phyloP scores from a whole-genome alignment of 1,284 basidiomycete genomes.

The Ganoderma multipileum region DNA sequence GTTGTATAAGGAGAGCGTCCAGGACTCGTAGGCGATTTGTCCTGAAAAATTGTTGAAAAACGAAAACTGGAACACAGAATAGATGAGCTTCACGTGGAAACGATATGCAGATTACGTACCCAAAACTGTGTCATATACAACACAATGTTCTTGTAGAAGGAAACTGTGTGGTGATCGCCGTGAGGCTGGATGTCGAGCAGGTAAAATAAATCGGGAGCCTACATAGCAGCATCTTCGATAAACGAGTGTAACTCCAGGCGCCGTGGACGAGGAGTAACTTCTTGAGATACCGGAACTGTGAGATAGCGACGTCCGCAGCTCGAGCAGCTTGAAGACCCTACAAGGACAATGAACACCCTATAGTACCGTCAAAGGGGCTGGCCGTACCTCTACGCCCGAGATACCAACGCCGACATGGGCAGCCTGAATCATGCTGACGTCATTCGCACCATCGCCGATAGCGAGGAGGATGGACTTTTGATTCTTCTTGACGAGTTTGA shows the following conservation, averaged over 20 bases:
- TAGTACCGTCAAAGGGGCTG: neutral
- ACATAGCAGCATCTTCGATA: constrained; percentile 97
- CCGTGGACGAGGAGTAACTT: constrained; percentile 97
- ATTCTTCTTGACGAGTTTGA: constrained; percentile 98
- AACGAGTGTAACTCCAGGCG: constrained; percentile 95
- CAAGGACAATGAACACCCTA: constrained; percentile 11
- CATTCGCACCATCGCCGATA: constrained; percentile 97
- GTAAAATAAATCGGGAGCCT: constrained; percentile 35
- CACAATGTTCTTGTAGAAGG: constrained; percentile 97
- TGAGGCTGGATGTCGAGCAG: neutral
- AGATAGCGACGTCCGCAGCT: constrained; percentile 96
- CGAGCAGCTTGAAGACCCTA: constrained; percentile 97
- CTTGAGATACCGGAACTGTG: constrained; percentile 96
- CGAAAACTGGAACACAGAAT: constrained; percentile 72
- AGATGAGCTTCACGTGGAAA: constrained; percentile 6
- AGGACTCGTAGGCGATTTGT: constrained; percentile 97
- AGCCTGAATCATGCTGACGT: constrained; percentile 96
- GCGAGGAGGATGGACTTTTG: constrained; percentile 91
- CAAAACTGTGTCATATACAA: constrained; percentile 98
- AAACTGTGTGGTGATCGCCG: constrained; percentile 58
- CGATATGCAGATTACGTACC: constrained; percentile 58
- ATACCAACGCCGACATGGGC: constrained; percentile 99
- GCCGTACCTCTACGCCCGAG: constrained; percentile 89
- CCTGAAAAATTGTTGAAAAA: constrained; percentile 99
- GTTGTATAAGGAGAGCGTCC: constrained; percentile 96